Base-by-base conservation (phyloP, 2,329 filamentous ascomycete species). In the Boeremia exigua region DNA sequence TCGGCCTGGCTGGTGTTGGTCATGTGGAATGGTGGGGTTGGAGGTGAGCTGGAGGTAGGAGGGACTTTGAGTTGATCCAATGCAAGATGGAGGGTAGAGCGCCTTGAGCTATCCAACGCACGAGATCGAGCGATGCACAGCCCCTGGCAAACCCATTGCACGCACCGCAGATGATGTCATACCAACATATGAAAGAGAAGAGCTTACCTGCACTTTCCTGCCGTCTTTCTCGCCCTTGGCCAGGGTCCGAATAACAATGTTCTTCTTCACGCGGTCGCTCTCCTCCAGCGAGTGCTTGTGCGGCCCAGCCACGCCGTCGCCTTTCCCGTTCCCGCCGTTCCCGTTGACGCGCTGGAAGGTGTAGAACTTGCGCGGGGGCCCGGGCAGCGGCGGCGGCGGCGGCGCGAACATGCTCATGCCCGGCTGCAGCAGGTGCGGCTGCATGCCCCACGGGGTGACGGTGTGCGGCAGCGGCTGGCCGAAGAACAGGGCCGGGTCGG, bases 251-350 rank as follows among this genome's bases (percentile, higher is more conserved):
- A 89, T 82, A 6, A 92, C 87, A 60, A 86, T 92, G 60, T 90
- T 92, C 79, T 91, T 92, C 78, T 93, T 93, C 32, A 93, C 88
- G 58, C 87, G 84, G 69, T 93, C 90, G 66, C 89, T 92, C 65
- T 88, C 88, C 50, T 85, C 85, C 7, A 94, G 75, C 0, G 83
- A 84, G 73, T 93, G 90, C 64, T 88, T 88, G 71, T 94, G 90
- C n/a, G 87, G 86, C 8, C 88, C 88, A 17, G 85, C 82, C 39
- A 88, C 82, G 6, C 86, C 87, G 62, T 90, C 88, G 19, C 84
- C 84, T 71, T 89, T 89, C 2, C 87, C 88, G 68, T 90, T 91
- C 0, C 84, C 86, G 1, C 88, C 88, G 66, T 90, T 91, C 0
- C 89, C 89, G 74, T 92, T 91, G 6, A 92, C 89, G 34, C 89